Evolutionary conservation across 2,329 filamentous ascomycete genomes (phyloP), one percentile per base, ranked within the genome.

Genomic region (Myriosclerotinia scirpicola): DNA sequence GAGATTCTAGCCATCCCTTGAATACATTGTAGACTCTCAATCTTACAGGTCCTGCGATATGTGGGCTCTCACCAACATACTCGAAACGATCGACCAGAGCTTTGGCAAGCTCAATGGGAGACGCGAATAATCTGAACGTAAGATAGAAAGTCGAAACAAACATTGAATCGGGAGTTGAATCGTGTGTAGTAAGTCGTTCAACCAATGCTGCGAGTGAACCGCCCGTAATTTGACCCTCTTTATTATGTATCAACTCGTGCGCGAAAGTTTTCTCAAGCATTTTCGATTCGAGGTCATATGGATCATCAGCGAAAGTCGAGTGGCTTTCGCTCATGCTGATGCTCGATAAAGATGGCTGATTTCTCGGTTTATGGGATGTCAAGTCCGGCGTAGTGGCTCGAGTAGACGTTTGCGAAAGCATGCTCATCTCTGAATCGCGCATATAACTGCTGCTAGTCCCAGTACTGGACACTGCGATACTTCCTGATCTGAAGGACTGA

Each of bases 101-200:
- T 75, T 92, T 86, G 0, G 93, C 90, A 69, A 99, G 86, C 68
- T 91, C 87, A 8, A 84, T 76, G 0, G 95, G 93, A 0, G 90
- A 90, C 69, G 92, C 93, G 76, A 99, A 99, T 14, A 96, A 86
- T 63, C 95, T 87, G 80, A 99, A 99, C 0, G 95, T 99, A 38
- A 98, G 87, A 76, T 96, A 98, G 76, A 99, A 98, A 0, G 95
- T 92, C 3, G 92, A 93, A 53, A 97, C 92, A 73, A 98, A 98
- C 75, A 91, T 87, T 22, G 91, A 87, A 76, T 98, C 94, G 0
- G 95, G 95, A 0, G 94, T 96, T 0, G 92, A 91, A 76, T 97
- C 92, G 76, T 96, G 93, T 0, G 91, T 92, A 0, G 95, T 98
- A 53, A 99, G 85, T 69, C 93, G 89, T 81, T 99, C 95, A n/a